Evolutionary conservation across 2,329 filamentous ascomycete species (phyloP).

Genomic region (Boeremia lycopersici): DNA sequence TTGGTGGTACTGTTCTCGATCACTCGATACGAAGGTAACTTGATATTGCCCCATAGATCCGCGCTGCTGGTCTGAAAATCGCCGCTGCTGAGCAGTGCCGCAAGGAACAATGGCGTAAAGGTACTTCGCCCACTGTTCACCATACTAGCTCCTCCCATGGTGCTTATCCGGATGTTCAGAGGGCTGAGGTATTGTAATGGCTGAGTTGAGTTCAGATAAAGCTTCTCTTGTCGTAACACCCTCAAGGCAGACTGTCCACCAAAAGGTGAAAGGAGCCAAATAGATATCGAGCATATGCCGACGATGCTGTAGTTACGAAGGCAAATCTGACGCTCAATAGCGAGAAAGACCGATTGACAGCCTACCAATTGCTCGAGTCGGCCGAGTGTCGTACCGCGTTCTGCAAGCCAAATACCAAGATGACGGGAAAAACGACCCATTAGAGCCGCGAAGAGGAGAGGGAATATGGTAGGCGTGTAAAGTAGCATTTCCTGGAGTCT

Average conservation of each 20-base stretch:
- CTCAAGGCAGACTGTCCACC: constrained; percentile 41
- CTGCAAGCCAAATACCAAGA: constrained; percentile 33
- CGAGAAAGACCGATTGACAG: constrained; percentile 38
- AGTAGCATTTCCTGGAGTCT: constrained; percentile 26
- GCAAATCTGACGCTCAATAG: constrained; percentile 37
- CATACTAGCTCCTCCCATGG: constrained; percentile 18
- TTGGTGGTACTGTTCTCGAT: constrained; percentile 26
- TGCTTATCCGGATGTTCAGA: constrained; percentile 10
- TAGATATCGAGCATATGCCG: constrained; percentile 29
- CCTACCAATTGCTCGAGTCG: constrained; percentile 37
- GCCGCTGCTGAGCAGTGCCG: constrained; percentile 32
- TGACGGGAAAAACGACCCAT: constrained; percentile 39
- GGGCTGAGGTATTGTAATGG: constrained; percentile 30
- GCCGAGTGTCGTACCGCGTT: constrained; percentile 39
- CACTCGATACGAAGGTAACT: constrained; percentile 30
- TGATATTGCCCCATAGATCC: constrained; percentile 40
- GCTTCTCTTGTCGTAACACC: constrained; percentile 23
- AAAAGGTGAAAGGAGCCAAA: constrained; percentile 39
- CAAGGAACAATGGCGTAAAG: constrained; percentile 29
- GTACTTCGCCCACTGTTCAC: constrained; percentile 24
- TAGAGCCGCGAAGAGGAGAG: constrained; percentile 37
- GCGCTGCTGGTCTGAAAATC: constrained; percentile 28
- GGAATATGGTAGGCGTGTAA: constrained; percentile 38
- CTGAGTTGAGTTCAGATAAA: constrained; percentile 16
- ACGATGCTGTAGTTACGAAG: constrained; percentile 32